These are phyloP conservation scores for Verticillium longisporum DNA, from an alignment of 2,329 filamentous ascomycete genomes.

Conservation along the genomic window DNA sequence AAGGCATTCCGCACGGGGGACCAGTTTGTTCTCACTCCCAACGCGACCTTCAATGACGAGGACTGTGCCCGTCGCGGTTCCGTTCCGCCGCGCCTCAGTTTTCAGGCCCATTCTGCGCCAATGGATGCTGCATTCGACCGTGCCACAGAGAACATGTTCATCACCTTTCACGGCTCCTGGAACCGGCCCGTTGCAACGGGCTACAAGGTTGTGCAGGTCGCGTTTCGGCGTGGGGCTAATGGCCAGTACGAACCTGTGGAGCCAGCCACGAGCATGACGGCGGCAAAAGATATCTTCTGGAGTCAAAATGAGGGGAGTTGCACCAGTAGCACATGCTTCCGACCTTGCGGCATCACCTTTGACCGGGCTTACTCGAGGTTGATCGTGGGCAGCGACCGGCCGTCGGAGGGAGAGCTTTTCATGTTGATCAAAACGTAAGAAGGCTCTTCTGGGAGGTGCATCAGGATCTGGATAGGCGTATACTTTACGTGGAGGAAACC, in stretches of 20 bases:
- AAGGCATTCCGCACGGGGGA: constrained; percentile 22
- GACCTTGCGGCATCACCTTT: constrained; percentile 16
- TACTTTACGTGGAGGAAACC: constrained; percentile 9
- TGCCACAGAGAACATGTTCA: constrained; percentile 42
- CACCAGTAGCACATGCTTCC: constrained; percentile 15
- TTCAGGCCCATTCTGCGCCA: constrained; percentile 54
- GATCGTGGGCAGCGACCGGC: constrained; percentile 17
- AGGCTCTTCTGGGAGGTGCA: not conserved
- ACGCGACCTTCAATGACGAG: constrained; percentile 26
- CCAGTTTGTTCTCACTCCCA: constrained; percentile 30
- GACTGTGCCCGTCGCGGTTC: constrained; percentile 22
- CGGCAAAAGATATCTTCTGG: constrained; percentile 24
- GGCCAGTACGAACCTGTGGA: constrained; percentile 24
- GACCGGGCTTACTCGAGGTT: constrained; percentile 14
- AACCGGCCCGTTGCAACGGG: constrained; percentile 27
- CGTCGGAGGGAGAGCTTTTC: constrained; percentile 15
- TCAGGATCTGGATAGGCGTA: constrained; percentile 16
- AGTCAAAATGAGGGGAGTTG: constrained; percentile 22
- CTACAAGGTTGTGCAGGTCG: constrained; percentile 29
- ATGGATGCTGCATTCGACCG: constrained; percentile 54
- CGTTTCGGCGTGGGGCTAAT: constrained; percentile 18
- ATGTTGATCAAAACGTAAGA: constrained; percentile 4
- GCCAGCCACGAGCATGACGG: constrained; percentile 17
- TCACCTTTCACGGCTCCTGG: constrained; percentile 58
- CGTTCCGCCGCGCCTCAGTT: constrained; percentile 38